Conservation (phyloP, 176 grass and related monocot genomes). For the Alopecurus myosuroides region DNA sequence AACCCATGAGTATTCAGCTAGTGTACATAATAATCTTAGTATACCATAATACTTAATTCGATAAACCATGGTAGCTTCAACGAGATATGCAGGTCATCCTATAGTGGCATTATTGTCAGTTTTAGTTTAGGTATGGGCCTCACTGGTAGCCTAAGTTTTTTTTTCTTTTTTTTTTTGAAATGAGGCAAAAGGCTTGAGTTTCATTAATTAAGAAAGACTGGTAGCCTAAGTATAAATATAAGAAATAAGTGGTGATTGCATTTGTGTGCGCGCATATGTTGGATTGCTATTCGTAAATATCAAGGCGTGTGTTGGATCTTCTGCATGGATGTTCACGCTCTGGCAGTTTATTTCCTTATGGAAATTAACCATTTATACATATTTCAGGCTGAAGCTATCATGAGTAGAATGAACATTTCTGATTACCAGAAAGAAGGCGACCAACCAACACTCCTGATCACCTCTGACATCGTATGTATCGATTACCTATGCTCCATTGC, state of each 20-base stretch:
- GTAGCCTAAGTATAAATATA: too few relatives aligned
- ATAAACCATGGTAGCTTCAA: neutral
- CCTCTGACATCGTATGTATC: constrained; percentile 95
- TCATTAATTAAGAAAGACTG: too few relatives aligned
- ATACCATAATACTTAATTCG: neutral
- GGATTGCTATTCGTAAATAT: neutral
- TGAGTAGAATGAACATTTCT: constrained; percentile 63
- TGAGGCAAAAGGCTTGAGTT: too few relatives aligned
- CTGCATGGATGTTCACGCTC: neutral
- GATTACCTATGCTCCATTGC: neutral
- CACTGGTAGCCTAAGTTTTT: too few relatives aligned
- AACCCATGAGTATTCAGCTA: too few relatives aligned
- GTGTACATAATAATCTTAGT: neutral
- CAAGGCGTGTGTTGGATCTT: neutral
- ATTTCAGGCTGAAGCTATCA: constrained; percentile 88
- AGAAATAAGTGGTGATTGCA: too few relatives aligned
- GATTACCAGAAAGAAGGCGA: constrained; percentile 61
- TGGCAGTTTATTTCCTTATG: neutral
- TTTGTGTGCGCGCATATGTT: too few relatives aligned
- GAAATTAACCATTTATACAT: constrained; percentile 3
- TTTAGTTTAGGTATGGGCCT: neutral
- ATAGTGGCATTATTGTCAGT: neutral
- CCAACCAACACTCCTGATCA: constrained; percentile 65
- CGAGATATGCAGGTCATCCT: neutral
- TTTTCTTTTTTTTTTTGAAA: too few relatives aligned